A percentile compares a stretch with the other conserved stretches of the same genome.
phyloP scores from a whole-genome alignment of 331 rosid species.

The Pyrus hybrid region DNA sequence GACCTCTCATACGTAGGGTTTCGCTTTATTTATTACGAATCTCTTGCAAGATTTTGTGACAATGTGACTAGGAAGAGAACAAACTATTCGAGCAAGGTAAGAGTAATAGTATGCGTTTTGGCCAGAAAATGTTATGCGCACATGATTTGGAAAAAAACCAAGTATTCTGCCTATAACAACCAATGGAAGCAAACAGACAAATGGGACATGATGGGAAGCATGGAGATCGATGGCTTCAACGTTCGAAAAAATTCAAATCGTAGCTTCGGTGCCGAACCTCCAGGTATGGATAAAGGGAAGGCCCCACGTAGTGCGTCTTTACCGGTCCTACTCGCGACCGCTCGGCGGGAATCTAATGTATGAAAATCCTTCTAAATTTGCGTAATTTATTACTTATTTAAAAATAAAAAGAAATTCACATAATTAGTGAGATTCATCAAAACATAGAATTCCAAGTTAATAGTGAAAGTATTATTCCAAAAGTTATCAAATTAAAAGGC shows the following conservation, averaged over 20 bases:
- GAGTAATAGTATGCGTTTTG: background rate
- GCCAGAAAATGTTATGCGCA: background rate
- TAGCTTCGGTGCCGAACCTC: slow-evolving; percentile 31
- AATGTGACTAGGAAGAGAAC: background rate
- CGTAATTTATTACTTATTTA: background rate
- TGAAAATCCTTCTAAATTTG: background rate
- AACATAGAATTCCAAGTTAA: background rate
- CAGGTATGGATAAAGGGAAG: slow-evolving; percentile 24
- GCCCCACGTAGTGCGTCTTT: slow-evolving; percentile 48
- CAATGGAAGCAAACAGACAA: background rate
- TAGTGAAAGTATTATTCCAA: too few species aligned
- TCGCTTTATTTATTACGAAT: background rate
- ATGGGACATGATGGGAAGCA: background rate
- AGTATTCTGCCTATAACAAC: background rate
- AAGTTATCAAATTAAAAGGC: background rate
- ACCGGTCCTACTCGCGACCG: slow-evolving; percentile 31
- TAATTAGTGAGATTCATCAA: background rate
- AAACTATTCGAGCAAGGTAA: background rate
- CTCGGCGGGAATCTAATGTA: background rate
- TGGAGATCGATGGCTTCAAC: slow-evolving; percentile 20
- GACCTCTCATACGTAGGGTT: background rate
- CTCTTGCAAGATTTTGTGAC: background rate
- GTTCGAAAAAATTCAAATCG: slow-evolving; percentile 62
- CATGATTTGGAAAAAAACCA: background rate
- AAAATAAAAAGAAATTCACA: background rate